Evolutionary conservation across 345 rosid species (phyloP).

Genomic region (Linum trigynum): DNA sequence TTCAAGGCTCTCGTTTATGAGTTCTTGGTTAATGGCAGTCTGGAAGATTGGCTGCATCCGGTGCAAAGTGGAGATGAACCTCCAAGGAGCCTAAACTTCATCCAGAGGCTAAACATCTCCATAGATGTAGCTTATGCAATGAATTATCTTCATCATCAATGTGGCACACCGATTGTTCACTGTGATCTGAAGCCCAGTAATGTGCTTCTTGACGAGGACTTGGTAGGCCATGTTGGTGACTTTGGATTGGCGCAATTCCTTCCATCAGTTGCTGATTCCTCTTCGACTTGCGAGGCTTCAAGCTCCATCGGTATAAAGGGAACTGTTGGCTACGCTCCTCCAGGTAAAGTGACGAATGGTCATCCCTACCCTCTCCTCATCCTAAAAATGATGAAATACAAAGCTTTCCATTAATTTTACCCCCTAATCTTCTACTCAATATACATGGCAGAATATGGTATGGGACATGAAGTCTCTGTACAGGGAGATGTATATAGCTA

Average conservation of each 20-base stretch:
- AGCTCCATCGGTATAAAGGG: conserved; percentile 1
- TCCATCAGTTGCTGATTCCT: too few species aligned
- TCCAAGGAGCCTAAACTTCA: background rate
- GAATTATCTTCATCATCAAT: conserved; percentile 9
- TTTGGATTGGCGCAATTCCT: conserved; percentile 8
- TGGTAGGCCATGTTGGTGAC: conserved; percentile 8
- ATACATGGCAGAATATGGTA: background rate
- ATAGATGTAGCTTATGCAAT: conserved; percentile 5
- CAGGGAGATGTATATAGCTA: background rate
- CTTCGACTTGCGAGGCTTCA: too few species aligned
- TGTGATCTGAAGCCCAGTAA: too few species aligned
- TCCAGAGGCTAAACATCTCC: conserved; percentile 5
- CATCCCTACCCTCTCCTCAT: too few species aligned
- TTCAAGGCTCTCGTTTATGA: too few species aligned
- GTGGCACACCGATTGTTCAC: background rate
- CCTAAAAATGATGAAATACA: too few species aligned
- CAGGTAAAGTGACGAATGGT: background rate
- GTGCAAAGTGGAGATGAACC: background rate
- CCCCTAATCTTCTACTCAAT: too few species aligned
- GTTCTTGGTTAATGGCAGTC: conserved; percentile 9
- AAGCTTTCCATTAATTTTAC: too few species aligned
- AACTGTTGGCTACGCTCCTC: conserved; percentile 1
- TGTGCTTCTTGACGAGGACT: background rate
- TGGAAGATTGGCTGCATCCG: conserved; percentile 10
- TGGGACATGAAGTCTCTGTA: background rate